These are phyloP conservation scores for Paramecium sexaurelia DNA, from an alignment of 73 alveolate genomes.

Conservation along the genomic window DNA sequence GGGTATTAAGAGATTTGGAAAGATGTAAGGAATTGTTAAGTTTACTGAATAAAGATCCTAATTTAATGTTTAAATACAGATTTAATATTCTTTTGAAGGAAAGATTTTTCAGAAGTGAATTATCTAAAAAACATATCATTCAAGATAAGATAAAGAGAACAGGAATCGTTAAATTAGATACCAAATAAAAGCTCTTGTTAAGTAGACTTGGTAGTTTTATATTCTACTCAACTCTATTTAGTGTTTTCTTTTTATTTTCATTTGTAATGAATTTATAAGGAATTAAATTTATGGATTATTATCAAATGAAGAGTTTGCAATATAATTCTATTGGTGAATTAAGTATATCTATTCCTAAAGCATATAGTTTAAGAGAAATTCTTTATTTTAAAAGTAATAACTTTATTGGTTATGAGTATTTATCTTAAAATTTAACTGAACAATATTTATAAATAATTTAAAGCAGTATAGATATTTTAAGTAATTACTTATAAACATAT, in stretches of 20 bases:
- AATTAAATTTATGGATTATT: neutral
- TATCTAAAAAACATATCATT: neutral
- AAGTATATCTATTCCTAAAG: neutral
- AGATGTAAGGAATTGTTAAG: neutral
- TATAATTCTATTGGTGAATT: neutral
- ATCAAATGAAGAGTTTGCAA: neutral
- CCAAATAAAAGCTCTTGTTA: neutral
- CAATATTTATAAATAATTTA: neutral
- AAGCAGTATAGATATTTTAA: neutral
- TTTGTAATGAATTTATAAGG: neutral
- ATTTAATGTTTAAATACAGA: neutral
- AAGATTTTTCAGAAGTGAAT: neutral
- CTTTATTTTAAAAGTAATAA: neutral
- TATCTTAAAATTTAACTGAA: neutral
- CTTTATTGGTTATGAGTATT: neutral
- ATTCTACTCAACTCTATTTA: neutral
- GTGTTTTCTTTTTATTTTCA: neutral
- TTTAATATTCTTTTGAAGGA: neutral
- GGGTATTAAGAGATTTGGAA: conserved; percentile 8
- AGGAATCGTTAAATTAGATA: neutral
- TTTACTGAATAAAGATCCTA: neutral
- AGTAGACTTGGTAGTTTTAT: neutral
- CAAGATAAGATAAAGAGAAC: neutral
- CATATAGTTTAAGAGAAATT: neutral
- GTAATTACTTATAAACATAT: neutral